Base-by-base conservation (phyloP, 106 monocot species). In the Ottelia alismoides region DNA sequence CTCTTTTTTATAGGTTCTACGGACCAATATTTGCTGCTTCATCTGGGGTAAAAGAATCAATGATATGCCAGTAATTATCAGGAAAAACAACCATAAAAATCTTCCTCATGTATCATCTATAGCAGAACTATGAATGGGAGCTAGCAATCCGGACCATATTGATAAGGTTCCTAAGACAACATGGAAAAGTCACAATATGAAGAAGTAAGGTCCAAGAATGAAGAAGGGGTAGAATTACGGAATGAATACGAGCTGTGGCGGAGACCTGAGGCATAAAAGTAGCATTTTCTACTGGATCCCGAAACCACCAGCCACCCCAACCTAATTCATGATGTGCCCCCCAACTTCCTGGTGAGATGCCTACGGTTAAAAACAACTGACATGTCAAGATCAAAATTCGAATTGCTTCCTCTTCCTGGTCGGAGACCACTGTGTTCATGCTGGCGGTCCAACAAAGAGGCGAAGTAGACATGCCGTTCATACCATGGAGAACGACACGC, bases 341-440 rank as follows among this genome's bases (percentile, higher is more conserved):
- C 45, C 60, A 61, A 61, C 60, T 61, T 61, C 47, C 47, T 47
- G 47, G 60, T 26, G 47, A 61, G 60, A 61, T 61, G 60, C 60
- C 45, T 61, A 47, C 26, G 60, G 45, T 61, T 61, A 61, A 61
- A 61, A 61, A 61, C 60, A 61, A 61, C 60, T 27, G 22, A 54
- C 53, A 54, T 22, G 53, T 54, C 53, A 54, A 54, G 22, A 54
- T 54, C 53, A 22, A 54, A 54, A 54, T 22, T 54, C 25, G 24
- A 54, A 54, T 54, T 22, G 53, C 3, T 54, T 54, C 53, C 22
- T 5, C 12, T 20, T 21, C 25, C 53, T 26, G 25, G 53, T 54
- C 53, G 16, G 24, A 54, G 53, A 54, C n/a, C n/a, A n/a, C n/a
- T n/a, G n/a, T n/a, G n/a, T n/a, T n/a, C n/a, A n/a, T n/a, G n/a